A percentile compares a stretch with the other conserved stretches of the same genome.
Conservation (phyloP, 1,139 yeast species). For the Geotrichum siamense region DNA sequence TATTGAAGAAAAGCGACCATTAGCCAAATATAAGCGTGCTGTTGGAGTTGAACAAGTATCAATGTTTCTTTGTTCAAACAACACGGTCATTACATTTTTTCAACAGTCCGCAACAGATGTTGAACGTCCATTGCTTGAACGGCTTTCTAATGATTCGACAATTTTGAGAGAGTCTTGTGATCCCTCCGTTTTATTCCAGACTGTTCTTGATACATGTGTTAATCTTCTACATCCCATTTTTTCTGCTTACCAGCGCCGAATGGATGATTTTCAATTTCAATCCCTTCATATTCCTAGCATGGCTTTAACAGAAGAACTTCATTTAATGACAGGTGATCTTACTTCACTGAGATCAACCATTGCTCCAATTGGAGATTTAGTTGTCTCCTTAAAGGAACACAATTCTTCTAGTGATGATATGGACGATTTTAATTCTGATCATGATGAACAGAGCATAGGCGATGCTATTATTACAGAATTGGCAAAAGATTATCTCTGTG, state of each 20-base stretch:
- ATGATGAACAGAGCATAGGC: constrained; percentile 2
- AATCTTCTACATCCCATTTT: constrained; percentile 55
- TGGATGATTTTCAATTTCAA: constrained; percentile 45
- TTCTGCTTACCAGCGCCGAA: constrained; percentile 45
- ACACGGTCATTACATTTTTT: constrained; percentile 46
- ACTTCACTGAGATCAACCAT: constrained; percentile 41
- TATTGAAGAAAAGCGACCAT: constrained; percentile 41
- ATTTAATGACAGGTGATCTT: constrained; percentile 46
- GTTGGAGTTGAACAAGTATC: constrained; percentile 51
- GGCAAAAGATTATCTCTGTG: constrained; percentile 43
- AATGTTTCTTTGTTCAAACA: constrained; percentile 40
- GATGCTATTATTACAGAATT: constrained; percentile 31
- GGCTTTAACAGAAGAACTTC: constrained; percentile 45
- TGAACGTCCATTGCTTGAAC: constrained; percentile 43
- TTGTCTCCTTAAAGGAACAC: constrained; percentile 41
- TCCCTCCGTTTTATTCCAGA: constrained; percentile 45
- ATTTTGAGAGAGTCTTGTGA: constrained; percentile 44
- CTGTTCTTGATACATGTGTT: constrained; percentile 46
- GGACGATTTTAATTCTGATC: neutral
- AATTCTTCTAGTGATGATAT: constrained; percentile 18
- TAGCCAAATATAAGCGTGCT: constrained; percentile 39
- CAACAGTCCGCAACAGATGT: constrained; percentile 47
- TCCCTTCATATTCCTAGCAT: constrained; percentile 44
- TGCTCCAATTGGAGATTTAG: constrained; percentile 41
- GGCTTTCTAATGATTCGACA: constrained; percentile 42